Percentiles rank a stretch among this genome's conserved stretches.
Conservation (phyloP, 2,329 filamentous ascomycete species). For the Xylariaceae sp. region DNA sequence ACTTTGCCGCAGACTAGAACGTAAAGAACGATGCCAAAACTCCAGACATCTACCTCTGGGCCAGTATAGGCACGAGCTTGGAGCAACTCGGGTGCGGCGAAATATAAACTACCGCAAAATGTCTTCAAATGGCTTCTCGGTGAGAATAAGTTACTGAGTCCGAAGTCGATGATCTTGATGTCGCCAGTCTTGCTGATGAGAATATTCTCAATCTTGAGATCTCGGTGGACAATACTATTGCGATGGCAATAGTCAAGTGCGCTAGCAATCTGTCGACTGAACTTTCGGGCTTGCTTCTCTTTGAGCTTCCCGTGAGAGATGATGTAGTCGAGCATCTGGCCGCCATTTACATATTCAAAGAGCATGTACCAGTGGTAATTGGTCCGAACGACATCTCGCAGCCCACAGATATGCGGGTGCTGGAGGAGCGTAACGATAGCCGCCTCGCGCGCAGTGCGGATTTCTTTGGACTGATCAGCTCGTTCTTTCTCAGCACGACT, state of each 20-base stretch:
- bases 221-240: slow-evolving; percentile 96
- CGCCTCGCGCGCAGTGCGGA: slow-evolving; percentile 88
- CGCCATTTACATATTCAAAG: slow-evolving; percentile 97
- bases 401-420: slow-evolving; percentile 92
- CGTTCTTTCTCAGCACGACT: slow-evolving; percentile 71
- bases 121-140: slow-evolving; percentile 84
- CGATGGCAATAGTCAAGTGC: slow-evolving; percentile 95
- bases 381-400: slow-evolving; percentile 91
- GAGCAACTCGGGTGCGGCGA: slow-evolving; percentile 89
- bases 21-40: slow-evolving; percentile 96
- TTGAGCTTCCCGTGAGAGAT: slow-evolving; percentile 96
- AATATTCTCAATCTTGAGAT: slow-evolving; percentile 98
- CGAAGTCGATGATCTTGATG: slow-evolving; percentile 99
- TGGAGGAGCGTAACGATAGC: slow-evolving; percentile 92
- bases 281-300: slow-evolving; percentile 97
- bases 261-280: slow-evolving; percentile 93
- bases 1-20: slow-evolving; percentile 97
- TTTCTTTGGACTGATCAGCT: slow-evolving; percentile 93
- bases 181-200: slow-evolving; percentile 98
- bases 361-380: slow-evolving; percentile 99
- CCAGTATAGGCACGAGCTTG: slow-evolving; percentile 93
- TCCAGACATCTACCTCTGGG: slow-evolving; percentile 97
- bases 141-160: slow-evolving; percentile 90
- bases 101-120: slow-evolving; percentile 96
- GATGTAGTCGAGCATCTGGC: slow-evolving; percentile 99